Conservation (phyloP, 2,329 filamentous ascomycete species). For the Aspergillus fumigatus region DNA sequence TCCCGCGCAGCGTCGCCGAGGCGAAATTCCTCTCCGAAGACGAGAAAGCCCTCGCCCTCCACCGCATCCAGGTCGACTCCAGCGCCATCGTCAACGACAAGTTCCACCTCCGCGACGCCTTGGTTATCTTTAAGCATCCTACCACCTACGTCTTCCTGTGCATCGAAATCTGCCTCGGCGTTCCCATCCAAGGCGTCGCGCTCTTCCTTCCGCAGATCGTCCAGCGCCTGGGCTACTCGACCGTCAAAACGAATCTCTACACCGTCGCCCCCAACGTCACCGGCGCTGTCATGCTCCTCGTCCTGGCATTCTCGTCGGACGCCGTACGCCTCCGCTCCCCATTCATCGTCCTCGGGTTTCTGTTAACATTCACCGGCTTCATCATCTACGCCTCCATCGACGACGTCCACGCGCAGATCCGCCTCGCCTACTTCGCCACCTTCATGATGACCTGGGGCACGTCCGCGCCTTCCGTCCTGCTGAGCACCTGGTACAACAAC, state of each 20-base stretch:
- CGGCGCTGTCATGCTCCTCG: constrained; percentile 66
- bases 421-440: constrained; percentile 67
- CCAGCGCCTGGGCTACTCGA: constrained; percentile 47
- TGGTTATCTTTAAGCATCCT: constrained; percentile 51
- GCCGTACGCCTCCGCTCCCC: constrained; percentile 63
- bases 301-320: constrained; percentile 69
- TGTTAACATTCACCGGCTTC: constrained; percentile 71
- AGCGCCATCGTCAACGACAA: constrained; percentile 59
- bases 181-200: constrained; percentile 53
- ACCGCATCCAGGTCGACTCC: constrained; percentile 71
- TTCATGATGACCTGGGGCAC: constrained; percentile 85
- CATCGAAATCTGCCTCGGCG: constrained; percentile 57
- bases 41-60: constrained; percentile 64
- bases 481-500: constrained; percentile 71
- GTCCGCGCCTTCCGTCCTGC: constrained; percentile 66
- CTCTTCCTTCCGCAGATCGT: constrained; percentile 59
- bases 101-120: constrained; percentile 49
- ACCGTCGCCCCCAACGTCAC: constrained; percentile 76
- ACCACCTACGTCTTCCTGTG: constrained; percentile 51
- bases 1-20: constrained; percentile 60
- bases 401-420: constrained; percentile 56
- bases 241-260: constrained; percentile 70
- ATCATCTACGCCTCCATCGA: constrained; percentile 71
- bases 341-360: constrained; percentile 69
- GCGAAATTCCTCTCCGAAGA: constrained; percentile 62